phyloP scores from a whole-genome alignment of 1,284 basidiomycete genomes.

The Fistulinella cinereoalba region DNA sequence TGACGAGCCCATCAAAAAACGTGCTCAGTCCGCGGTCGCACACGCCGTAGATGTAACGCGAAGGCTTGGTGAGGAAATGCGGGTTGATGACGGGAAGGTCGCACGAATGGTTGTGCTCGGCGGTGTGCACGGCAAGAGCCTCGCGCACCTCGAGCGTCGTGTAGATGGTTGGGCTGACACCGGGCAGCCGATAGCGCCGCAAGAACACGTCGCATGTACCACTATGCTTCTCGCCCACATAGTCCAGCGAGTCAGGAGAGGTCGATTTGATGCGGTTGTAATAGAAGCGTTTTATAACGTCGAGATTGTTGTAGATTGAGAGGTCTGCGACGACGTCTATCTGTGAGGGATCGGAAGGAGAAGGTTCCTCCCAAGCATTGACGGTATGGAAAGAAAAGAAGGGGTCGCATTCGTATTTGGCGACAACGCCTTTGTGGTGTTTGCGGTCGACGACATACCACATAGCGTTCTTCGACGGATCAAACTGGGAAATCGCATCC shows the following conservation, averaged over 20 bases:
- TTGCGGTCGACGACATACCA: constrained; percentile 40
- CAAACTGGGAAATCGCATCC: constrained; percentile 34
- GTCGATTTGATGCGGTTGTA: constrained; percentile 28
- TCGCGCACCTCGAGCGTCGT: constrained; percentile 18
- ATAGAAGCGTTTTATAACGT: constrained; percentile 28
- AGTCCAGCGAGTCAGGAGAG: constrained; percentile 29
- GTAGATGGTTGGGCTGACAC: constrained; percentile 19
- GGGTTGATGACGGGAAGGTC: constrained; percentile 38
- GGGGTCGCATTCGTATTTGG: constrained; percentile 37
- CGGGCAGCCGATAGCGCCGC: constrained; percentile 26
- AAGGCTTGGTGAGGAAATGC: constrained; percentile 27
- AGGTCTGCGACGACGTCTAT: constrained; percentile 38
- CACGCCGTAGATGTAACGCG: constrained; percentile 36
- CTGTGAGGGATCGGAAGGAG: constrained; percentile 25
- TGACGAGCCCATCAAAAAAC: constrained; percentile 36
- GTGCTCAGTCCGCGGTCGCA: constrained; percentile 28
- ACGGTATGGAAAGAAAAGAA: constrained; percentile 40
- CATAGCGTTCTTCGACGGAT: constrained; percentile 24
- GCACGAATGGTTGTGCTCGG: constrained; percentile 27
- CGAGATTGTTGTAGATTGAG: constrained; percentile 34
- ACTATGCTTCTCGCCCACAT: constrained; percentile 22
- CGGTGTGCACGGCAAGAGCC: constrained; percentile 18
- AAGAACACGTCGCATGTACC: constrained; percentile 22
- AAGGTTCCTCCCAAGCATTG: constrained; percentile 37
- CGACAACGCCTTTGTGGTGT: constrained; percentile 35